A percentile compares a stretch with the other conserved stretches of the same genome.
These are phyloP conservation scores for Salicornia ramosissima DNA, from an alignment of 148 eudicot genomes.

Conservation along the genomic window DNA sequence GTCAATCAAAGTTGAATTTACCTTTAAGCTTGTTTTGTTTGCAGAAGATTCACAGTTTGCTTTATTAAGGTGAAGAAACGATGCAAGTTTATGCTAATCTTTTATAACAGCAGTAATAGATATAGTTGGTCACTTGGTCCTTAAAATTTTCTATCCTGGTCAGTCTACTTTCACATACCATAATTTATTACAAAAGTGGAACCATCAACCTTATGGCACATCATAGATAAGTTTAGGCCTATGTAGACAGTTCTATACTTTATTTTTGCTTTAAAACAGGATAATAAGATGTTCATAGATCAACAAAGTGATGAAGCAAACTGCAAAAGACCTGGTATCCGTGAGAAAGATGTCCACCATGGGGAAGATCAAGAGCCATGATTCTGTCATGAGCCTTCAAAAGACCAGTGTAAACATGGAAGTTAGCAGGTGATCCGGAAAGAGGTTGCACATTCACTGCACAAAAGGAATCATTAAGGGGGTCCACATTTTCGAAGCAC, in stretches of 20 bases:
- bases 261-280: not conserved
- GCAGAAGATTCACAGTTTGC: not conserved
- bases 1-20: not conserved
- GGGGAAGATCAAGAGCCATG: conserved; percentile 99
- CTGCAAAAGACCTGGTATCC: conserved; percentile 92
- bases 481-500: not conserved
- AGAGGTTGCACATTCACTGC: conserved; percentile 97
- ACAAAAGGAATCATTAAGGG: conserved; percentile 16
- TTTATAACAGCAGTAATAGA: not conserved
- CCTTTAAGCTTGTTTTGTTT: not conserved
- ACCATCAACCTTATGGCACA: not conserved
- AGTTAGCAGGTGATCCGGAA: conserved; percentile 96
- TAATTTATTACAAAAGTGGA: not conserved
- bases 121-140: not conserved
- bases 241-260: not conserved
- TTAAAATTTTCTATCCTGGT: not conserved
- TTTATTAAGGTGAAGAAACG: not conserved
- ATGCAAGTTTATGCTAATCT: not conserved
- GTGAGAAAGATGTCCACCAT: conserved; percentile 99
- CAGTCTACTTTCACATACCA: not conserved
- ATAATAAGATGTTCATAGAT: not conserved
- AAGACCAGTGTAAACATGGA: conserved; percentile 93
- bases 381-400: conserved; percentile 98
- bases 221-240: not conserved
- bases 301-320: conserved; percentile 8